Evolutionary conservation across 768 basidiomycete species (phyloP).

Genomic region (Neoboletus magnificus): DNA sequence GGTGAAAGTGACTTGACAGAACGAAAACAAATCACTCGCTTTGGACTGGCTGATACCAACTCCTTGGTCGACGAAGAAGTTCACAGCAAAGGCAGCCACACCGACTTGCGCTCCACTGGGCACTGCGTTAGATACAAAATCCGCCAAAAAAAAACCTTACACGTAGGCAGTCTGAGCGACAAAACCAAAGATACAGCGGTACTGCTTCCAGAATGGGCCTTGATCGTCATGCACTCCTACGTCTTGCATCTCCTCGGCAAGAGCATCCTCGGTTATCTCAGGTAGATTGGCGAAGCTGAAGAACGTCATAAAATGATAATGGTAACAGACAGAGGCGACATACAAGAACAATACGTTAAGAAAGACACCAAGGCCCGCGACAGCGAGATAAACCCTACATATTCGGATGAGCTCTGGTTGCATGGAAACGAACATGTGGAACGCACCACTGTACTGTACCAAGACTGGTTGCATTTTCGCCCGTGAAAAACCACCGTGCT

Average conservation of each 20-base stretch:
- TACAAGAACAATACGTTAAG: constrained; percentile 67
- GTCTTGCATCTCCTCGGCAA: constrained; percentile 45
- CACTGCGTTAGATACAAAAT: neutral
- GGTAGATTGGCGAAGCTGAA: constrained; percentile 64
- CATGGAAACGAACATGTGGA: neutral
- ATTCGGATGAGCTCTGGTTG: neutral
- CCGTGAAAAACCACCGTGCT: constrained; percentile 70
- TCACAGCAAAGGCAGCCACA: constrained; percentile 65
- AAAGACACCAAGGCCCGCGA: constrained; percentile 56
- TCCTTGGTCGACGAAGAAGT: constrained; percentile 64
- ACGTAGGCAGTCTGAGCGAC: constrained; percentile 68
- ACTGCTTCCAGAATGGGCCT: constrained; percentile 66
- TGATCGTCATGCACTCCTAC: constrained; percentile 39
- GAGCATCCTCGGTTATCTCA: constrained; percentile 68
- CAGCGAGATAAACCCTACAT: constrained; percentile 60
- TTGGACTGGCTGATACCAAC: constrained; percentile 48
- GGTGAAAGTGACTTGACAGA: constrained; percentile 68
- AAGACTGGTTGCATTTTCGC: constrained; percentile 55
- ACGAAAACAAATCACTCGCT: constrained; percentile 66
- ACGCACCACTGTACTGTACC: constrained; percentile 65
- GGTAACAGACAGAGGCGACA: constrained; percentile 17
- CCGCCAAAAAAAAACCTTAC: constrained; percentile 33
- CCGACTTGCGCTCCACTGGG: constrained; percentile 62
- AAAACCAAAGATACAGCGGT: constrained; percentile 67
- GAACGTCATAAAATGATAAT: neutral